Base-by-base conservation (phyloP, 163 green algal genomes). In the Coccomyxa subellipsoidea region DNA sequence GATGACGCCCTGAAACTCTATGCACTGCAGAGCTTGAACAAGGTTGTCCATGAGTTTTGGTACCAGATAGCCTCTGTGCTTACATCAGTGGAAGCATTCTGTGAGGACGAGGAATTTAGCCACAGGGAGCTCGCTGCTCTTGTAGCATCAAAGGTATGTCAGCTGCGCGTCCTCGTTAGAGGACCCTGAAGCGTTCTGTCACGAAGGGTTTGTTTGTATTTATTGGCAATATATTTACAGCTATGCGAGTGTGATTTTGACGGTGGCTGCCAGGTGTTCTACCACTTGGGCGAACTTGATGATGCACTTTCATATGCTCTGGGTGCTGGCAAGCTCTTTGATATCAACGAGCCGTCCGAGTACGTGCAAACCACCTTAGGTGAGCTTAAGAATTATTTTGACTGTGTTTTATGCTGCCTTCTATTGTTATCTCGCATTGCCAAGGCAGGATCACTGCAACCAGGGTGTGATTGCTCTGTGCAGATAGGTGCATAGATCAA, bases 251-350 rank as follows among this genome's bases (percentile, higher is more conserved):
- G n/a, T 75, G n/a, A 32, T 7, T 69, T 23, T 71, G 38, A 36
- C 70, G 53, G 15, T 77, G 37, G 54, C 77, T 79, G 27, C 15
- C 92, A 98, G 94, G 95, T 98, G 6, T 99, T 98, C 79, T 99
- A 98, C 84, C 93, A 99, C 86, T 90, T 99, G 25, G 94, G 95
- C 18, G 97, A 99, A 86, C 90, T 99, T 29, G 91, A 98, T 76
- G 96, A 98, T 80, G 94, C 97, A 8, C 89, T 99, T 10, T 94
- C 85, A 7, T 99, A 99, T 85, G 97, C 97, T 0, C 91, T 99
- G n/a, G 93, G 94, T 31, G 96, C 97, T 23, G 97, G 94, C 35
- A 53, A 54, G 25, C 90, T 98, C 36, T 99, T 99, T 82, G 92
- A 99, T 81, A 91, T 98, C 27, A 90, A 88, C 70, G 93, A 97